Evolutionary conservation across 768 basidiomycete species (phyloP), one percentile per base, ranked within the genome.

Genomic region (Auriscalpium orientale): DNA sequence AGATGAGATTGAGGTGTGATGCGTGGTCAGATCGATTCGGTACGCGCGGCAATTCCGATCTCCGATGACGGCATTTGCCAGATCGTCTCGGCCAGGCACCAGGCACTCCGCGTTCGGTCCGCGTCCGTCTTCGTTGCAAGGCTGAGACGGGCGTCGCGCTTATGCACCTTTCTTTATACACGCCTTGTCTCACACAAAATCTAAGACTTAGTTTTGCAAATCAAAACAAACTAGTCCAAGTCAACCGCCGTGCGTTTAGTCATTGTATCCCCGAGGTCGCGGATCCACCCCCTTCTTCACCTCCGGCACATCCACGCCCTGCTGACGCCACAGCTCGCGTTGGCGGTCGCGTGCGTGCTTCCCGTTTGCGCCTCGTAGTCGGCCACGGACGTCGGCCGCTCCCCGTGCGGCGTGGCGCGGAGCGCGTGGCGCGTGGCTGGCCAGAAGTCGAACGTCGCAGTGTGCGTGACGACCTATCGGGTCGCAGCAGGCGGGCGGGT

Each of bases 391-490:
- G 75, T 75, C 1, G 90, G 91, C 58, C 77, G 79, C 67, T 91
- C 88, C 12, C 82, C 91, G 59, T 87, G 88, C 53, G 90, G 91
- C 2, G 90, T 92, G 10, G 84, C 85, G 48, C 90, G 82, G 38
- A 91, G 73, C 13, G 87, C 90, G 66, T 92, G 91, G 34, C 90
- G 80, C 40, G 78, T 82, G 37, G 79, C 77, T 10, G 87, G 87
- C 82, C 81, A 91, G 69, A 89, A 89, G 69, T 92, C 89, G 64
- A 90, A 91, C 12, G 81, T 89, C 12, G 89, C 90, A 18, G 84
- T 81, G 63, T 93, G 91, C 13, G 79, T 87, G 43, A 84, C 83
- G 56, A 89, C 65, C 86, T 87, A 58, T 36, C 46, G 20, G 1
- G 49, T 16, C 3, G 28, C 20, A 10, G 20, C 44, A 18, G 18